phyloP scores from a whole-genome alignment of 805 yeast genomes.

The Candida jianshihensis region DNA sequence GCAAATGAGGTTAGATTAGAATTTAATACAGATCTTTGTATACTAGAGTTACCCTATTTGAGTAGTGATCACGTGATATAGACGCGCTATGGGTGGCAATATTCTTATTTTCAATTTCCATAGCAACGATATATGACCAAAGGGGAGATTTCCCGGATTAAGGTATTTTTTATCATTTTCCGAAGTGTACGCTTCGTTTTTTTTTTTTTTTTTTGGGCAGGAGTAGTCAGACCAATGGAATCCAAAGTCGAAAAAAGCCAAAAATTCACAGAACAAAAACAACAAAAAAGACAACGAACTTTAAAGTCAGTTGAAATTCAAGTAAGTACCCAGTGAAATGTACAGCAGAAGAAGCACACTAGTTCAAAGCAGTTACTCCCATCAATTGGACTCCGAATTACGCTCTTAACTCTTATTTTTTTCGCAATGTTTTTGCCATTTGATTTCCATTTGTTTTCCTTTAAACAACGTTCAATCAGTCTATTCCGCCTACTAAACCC shows the following conservation, averaged over 20 bases:
- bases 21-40: background rate
- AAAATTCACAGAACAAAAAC: background rate
- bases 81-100: too few relatives aligned
- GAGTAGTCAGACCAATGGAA: background rate
- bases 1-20: constrained; percentile 12
- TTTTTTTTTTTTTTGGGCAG: background rate
- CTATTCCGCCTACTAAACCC: too few relatives aligned
- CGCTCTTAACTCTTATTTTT: background rate
- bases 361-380: too few relatives aligned
- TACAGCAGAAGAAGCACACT: too few relatives aligned
- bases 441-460: background rate
- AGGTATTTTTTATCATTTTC: background rate
- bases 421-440: background rate
- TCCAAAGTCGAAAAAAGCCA: background rate
- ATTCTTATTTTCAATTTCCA: too few relatives aligned
- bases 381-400: background rate
- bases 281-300: background rate
- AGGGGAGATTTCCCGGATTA: background rate
- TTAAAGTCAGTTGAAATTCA: background rate
- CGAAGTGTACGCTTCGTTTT: background rate
- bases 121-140: background rate
- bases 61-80: too few relatives aligned
- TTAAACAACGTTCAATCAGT: background rate
- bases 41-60: background rate
- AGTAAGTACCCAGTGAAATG: background rate